Conservation (phyloP, 179 eudicot genomes). For the Patellifolia procumbens region DNA sequence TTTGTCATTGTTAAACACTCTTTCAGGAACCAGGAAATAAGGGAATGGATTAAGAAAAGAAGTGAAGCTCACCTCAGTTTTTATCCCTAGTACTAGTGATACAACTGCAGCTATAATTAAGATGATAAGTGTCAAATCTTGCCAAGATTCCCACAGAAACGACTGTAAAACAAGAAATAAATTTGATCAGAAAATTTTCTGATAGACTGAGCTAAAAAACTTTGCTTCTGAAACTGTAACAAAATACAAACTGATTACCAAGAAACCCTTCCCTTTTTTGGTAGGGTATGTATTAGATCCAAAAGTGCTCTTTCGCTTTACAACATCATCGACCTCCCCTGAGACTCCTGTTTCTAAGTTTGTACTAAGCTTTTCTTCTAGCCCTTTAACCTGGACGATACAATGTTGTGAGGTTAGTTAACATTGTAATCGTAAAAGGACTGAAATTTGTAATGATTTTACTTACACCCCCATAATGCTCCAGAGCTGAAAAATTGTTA, state of each 20-base stretch:
- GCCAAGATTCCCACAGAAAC: constrained; percentile 92
- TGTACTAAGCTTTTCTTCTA: constrained; percentile 62
- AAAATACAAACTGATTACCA: constrained; percentile 40
- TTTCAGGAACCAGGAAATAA: neutral
- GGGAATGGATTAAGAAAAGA: neutral
- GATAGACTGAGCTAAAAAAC: neutral
- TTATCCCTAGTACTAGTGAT: constrained; percentile 76
- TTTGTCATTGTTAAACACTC: neutral
- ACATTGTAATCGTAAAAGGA: neutral
- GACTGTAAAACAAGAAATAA: constrained; percentile 43
- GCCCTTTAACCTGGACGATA: constrained; percentile 60
- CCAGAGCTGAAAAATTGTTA: constrained; percentile 50
- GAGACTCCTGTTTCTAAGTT: constrained; percentile 57
- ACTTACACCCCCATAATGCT: constrained; percentile 83
- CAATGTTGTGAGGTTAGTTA: constrained; percentile 8
- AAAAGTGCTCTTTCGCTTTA: constrained; percentile 60
- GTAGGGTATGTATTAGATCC: constrained; percentile 89
- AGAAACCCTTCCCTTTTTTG: constrained; percentile 73
- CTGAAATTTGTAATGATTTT: neutral
- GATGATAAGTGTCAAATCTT: constrained; percentile 85
- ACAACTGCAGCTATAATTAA: constrained; percentile 75
- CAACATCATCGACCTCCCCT: constrained; percentile 57
- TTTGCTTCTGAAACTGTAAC: neutral
- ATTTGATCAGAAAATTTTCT: constrained; percentile 10
- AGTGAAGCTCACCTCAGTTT: constrained; percentile 63